Evolutionary conservation across 495 filamentous ascomycete species (phyloP), one percentile per base, ranked within the genome.

Genomic region (Aspergillus cavernicola): DNA sequence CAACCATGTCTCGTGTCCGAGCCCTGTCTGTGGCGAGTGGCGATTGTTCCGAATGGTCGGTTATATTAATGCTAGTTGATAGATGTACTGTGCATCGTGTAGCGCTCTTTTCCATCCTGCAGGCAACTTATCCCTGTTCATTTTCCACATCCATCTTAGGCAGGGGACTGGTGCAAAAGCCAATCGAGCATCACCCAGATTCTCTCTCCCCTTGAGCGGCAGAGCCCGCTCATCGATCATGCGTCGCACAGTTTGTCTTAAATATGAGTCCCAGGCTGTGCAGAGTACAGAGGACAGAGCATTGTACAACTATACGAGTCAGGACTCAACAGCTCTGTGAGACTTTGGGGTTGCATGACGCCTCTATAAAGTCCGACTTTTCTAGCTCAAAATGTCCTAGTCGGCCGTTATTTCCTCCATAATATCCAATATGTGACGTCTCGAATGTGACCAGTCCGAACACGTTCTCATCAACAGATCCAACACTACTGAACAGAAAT

Each of bases 101-200:
- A 36, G 31, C 32, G 45, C 31, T 28, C 29, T n/a, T 31, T 35
- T 47, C n/a, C 38, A 28, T 20, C 35, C 24, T 28, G 4, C 24
- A 28, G 24, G 4, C 24, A 28, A 50, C 29, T 37, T 26, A 56
- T 45, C 53, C 38, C 40, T 56, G 53, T 56, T 50, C 46, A 44
- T 50, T 48, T 44, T 19, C 40, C 32, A 15, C 37, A 38, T 56
- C 32, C 22, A 50, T 50, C 37, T 24, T 22, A 13, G 15, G 6
- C 40, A 33, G 28, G 18, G n/a, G 29, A 31, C 10, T 24, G 13
- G 32, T 48, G 43, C 12, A 1, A 28, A 24, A 32, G 5, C 35
- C 38, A 40, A 47, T 41, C 44, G 45, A 42, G 29, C 18, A 18
- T 36, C 29, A n/a, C n/a, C n/a, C n/a, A n/a, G n/a, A n/a, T n/a